A percentile compares a stretch with the other conserved stretches of the same genome.
Evolutionary conservation across 306 rosid genomes (phyloP).

Genomic region (Acacia confusa): DNA sequence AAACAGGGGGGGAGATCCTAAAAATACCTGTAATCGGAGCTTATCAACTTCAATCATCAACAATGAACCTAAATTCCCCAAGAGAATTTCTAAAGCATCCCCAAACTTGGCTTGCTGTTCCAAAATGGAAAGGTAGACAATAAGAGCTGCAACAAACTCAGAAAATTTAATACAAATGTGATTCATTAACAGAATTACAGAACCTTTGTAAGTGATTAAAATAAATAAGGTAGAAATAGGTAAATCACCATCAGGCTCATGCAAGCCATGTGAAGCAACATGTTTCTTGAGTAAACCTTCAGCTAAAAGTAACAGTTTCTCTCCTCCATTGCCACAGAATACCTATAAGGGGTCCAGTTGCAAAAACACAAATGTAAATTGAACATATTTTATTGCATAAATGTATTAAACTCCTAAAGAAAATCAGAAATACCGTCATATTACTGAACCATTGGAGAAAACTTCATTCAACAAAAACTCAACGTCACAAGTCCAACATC

Average conservation of each 20-base stretch:
- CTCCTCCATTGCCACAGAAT: slow-evolving; percentile 78
- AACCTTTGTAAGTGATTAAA: background rate
- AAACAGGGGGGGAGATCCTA: slow-evolving; percentile 33
- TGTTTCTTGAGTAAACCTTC: slow-evolving; percentile 98
- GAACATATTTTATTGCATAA: background rate
- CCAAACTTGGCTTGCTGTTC: slow-evolving; percentile 93
- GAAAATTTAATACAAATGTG: slow-evolving; percentile 26
- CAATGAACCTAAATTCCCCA: slow-evolving; percentile 86
- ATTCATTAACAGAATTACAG: slow-evolving; percentile 26
- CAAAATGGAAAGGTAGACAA: slow-evolving; percentile 85
- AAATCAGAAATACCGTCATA: slow-evolving; percentile 17
- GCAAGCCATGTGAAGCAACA: slow-evolving; percentile 86
- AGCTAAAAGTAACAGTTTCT: slow-evolving; percentile 79
- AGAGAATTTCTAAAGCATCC: slow-evolving; percentile 90
- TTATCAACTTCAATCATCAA: slow-evolving; percentile 83
- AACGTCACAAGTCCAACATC: background rate
- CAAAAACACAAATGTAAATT: slow-evolving; percentile 29
- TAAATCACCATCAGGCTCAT: slow-evolving; percentile 86
- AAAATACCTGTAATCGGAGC: slow-evolving; percentile 89
- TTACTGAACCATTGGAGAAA: slow-evolving; percentile 8
- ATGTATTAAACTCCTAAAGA: slow-evolving; percentile 12
- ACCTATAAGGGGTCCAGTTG: slow-evolving; percentile 58
- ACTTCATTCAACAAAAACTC: slow-evolving; percentile 1
- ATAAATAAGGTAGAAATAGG: slow-evolving; percentile 13
- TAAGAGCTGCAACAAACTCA: slow-evolving; percentile 66